Conservation (phyloP, 805 yeast species). For the Saccharomycodes ludwigii region DNA sequence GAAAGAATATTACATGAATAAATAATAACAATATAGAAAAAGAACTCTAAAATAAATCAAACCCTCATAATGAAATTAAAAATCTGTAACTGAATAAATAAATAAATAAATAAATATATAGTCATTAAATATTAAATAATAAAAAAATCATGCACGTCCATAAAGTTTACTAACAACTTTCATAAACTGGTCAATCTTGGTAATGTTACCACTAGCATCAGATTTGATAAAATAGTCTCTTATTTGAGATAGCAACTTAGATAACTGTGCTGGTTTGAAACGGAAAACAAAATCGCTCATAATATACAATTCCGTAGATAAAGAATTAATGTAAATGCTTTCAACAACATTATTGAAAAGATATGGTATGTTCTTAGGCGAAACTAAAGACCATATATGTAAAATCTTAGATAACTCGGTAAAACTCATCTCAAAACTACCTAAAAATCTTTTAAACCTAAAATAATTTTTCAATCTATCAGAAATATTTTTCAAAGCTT, state of each 20-base stretch:
- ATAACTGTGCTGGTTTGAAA: constrained; percentile 9
- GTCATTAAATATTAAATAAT: too few relatives aligned
- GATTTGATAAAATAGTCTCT: too few relatives aligned
- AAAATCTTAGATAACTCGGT: constrained; percentile 14
- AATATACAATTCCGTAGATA: constrained; percentile 10
- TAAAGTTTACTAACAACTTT: too few relatives aligned
- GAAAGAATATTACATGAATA: too few relatives aligned
- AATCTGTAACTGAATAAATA: too few relatives aligned
- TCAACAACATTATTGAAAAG: constrained; percentile 22
- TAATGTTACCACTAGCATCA: too few relatives aligned
- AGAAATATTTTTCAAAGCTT: constrained; percentile 3
- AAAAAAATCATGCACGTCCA: too few relatives aligned
- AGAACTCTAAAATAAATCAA: too few relatives aligned
- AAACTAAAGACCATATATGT: constrained; percentile 13
- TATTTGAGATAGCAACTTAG: constrained; percentile 7
- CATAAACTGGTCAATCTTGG: too few relatives aligned
- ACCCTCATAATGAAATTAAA: too few relatives aligned
- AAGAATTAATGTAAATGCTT: constrained; percentile 16
- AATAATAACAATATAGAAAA: too few relatives aligned
- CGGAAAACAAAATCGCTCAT: constrained; percentile 12
- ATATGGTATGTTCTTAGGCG: constrained; percentile 12
- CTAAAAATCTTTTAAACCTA: constrained; percentile 17
- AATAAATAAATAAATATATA: too few relatives aligned
- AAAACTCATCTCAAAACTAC: constrained; percentile 11
- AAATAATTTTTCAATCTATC: constrained; percentile 15